Conservation (phyloP, 176 grass and related monocot genomes). For the Carex cristatella region DNA sequence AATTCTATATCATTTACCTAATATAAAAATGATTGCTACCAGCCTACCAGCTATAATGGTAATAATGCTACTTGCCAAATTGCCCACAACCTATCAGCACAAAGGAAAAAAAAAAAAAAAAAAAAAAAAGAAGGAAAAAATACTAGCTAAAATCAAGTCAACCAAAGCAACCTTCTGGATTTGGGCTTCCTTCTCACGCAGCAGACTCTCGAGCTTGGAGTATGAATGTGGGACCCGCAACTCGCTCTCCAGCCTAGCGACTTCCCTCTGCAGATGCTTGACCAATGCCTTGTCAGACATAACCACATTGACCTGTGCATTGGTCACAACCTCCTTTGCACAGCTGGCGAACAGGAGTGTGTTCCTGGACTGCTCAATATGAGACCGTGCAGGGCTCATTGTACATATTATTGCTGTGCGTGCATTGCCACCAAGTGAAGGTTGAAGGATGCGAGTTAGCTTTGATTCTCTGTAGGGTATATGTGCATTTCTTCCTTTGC, state of each 20-base stretch:
- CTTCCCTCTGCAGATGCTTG: conserved; percentile 74
- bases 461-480: conserved; percentile 93
- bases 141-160: conserved; percentile 5
- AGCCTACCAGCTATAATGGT: not conserved
- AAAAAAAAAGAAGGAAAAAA: not conserved
- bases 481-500: conserved; percentile 87
- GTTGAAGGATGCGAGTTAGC: conserved; percentile 83
- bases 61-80: not conserved
- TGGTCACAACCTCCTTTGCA: conserved; percentile 89
- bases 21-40: not conserved
- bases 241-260: conserved; percentile 76
- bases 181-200: conserved; percentile 71
- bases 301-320: conserved; percentile 80
- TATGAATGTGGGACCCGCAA: conserved; percentile 54
- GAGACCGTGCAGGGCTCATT: conserved; percentile 62
- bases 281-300: conserved; percentile 85
- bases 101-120: not conserved
- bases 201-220: conserved; percentile 50
- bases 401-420: conserved; percentile 91
- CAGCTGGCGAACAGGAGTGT: conserved; percentile 74
- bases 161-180: conserved; percentile 58
- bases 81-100: conserved; percentile 2
- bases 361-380: conserved; percentile 81
- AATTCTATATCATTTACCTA: conserved; percentile 14
- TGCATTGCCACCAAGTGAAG: conserved; percentile 76